Percentiles rank a stretch among this genome's conserved stretches.
phyloP scores from a whole-genome alignment of 495 filamentous ascomycete genomes.

The Podospora conica region DNA sequence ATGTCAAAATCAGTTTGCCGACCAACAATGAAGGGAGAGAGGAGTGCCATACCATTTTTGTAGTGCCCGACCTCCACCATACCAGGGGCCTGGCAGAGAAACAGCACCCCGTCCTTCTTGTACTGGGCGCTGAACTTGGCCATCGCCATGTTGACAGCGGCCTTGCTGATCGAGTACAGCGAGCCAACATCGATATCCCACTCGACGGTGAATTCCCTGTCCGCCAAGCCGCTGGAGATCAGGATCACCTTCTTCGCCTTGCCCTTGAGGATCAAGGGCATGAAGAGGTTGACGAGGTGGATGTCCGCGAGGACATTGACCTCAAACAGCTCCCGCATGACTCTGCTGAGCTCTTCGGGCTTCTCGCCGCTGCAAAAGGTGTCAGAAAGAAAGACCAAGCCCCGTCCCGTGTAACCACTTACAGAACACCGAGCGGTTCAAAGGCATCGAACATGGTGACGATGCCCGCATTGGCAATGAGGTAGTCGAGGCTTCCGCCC shows the following conservation, averaged over 20 bases:
- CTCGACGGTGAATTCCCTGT: conserved; percentile 28
- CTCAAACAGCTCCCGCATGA: conserved; percentile 30
- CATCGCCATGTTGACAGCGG: conserved; percentile 39
- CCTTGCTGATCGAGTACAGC: conserved; percentile 35
- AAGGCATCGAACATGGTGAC: conserved; percentile 21
- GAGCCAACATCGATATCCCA: conserved; percentile 20
- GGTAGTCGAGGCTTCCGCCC: conserved; percentile 43
- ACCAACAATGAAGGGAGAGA: neutral
- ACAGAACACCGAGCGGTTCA: conserved; percentile 18
- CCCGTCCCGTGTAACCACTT: no score
- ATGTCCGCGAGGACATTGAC: conserved; percentile 47
- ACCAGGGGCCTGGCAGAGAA: conserved; percentile 46
- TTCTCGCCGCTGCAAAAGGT: conserved; percentile 28
- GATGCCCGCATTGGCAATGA: conserved; percentile 49
- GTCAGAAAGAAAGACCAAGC: no score
- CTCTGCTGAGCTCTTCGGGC: conserved; percentile 23
- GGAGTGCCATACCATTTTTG: conserved; percentile 17
- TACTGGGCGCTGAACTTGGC: conserved; percentile 48
- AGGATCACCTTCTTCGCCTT: conserved; percentile 49
- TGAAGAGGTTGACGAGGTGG: conserved; percentile 47
- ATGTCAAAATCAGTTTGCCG: neutral
- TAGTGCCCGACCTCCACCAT: conserved; percentile 36
- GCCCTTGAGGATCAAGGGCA: conserved; percentile 47
- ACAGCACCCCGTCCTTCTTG: conserved; percentile 45
- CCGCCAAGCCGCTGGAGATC: conserved; percentile 44